Percentiles rank a stretch among this genome's conserved stretches.
Conservation (phyloP, 495 filamentous ascomycete genomes). For the Chaetomium fimeti region DNA sequence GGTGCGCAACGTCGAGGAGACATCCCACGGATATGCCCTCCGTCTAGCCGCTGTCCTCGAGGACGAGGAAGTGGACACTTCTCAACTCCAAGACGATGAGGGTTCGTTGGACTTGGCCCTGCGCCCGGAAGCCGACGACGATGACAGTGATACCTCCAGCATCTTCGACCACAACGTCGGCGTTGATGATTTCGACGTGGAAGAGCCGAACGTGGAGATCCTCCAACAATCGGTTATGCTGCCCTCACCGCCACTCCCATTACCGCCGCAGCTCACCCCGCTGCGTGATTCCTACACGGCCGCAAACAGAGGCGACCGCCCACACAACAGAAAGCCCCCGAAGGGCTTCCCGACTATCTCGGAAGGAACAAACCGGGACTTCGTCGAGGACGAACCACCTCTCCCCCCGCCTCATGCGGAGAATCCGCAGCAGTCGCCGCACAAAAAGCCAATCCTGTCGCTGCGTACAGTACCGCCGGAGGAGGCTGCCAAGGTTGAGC, state of each 20-base stretch:
- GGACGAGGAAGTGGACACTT: constrained; percentile 32
- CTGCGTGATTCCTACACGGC: constrained; percentile 48
- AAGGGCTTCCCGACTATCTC: constrained; percentile 44
- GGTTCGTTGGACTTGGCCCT: constrained; percentile 34
- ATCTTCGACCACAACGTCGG: constrained; percentile 45
- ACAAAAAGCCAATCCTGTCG: constrained; percentile 31
- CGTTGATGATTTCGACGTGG: constrained; percentile 49
- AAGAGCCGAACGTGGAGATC: constrained; percentile 50
- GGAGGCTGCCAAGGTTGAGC: constrained; percentile 23
- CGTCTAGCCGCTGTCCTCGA: constrained; percentile 44
- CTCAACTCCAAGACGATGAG: constrained; percentile 21
- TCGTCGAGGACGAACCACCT: constrained; percentile 26
- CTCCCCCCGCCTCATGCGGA: constrained; percentile 23
- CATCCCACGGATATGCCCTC: constrained; percentile 37
- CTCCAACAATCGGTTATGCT: constrained; percentile 45
- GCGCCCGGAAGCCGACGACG: constrained; percentile 12
- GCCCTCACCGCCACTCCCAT: constrained; percentile 36
- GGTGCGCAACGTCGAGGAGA: constrained; percentile 53
- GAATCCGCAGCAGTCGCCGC: constrained; percentile 29
- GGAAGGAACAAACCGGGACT: constrained; percentile 48
- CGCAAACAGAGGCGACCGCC: constrained; percentile 40
- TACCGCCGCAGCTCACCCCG: constrained; percentile 46
- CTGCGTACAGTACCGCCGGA: constrained; percentile 26
- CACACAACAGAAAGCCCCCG: constrained; percentile 29
- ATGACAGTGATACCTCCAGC: constrained; percentile 18